Base-by-base conservation (phyloP, 1,284 basidiomycete species). In the Golubevia sp. region DNA sequence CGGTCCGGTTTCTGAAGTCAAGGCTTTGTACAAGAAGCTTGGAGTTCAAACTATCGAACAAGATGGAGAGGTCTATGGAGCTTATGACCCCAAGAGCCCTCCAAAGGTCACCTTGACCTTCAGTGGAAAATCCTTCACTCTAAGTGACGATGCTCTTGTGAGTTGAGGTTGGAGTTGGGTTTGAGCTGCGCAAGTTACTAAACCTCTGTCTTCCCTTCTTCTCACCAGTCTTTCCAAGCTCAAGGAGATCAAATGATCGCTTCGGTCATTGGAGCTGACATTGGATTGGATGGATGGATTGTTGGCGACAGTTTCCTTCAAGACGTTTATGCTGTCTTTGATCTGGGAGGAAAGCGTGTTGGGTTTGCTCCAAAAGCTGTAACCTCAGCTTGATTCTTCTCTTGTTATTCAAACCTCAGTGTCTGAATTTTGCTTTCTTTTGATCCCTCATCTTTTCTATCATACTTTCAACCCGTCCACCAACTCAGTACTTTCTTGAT, bases 241-340 rank as follows among this genome's bases (percentile, higher is more conserved):
- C 21, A 52, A 23, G 50, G 50, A 52, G 25, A 27, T 26, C 25
- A 52, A 23, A 23, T 52, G 21, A 27, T 52, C 50, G 58, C 30
- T 53, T 38, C 51, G 7, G 11, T 59, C 7, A 27, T 51, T 18
- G 58, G 58, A 3, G 58, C 50, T 2, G 58, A 59, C 49, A 53
- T 52, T 24, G 58, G 58, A 5, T 6, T 34, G 6, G 25, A 57
- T 18, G 23, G 23, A 18, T 26, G 15, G 55, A 44, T 30, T 7
- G 6, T 57, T 27, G 27, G 27, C n/a, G n/a, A 49, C n/a, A 23
- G 49, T 2, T 59, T 59, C 49, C 50, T 59, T 2, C 58, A 59
- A 44, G 49, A 59, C 49, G 58, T 59, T 25, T 59, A 59, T 26
- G 58, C 58, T 1, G 49, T 59, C 25, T 59, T 59, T 15, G 58